Conservation (phyloP, 2,329 filamentous ascomycete genomes). For the Fusarium ambrosium region DNA sequence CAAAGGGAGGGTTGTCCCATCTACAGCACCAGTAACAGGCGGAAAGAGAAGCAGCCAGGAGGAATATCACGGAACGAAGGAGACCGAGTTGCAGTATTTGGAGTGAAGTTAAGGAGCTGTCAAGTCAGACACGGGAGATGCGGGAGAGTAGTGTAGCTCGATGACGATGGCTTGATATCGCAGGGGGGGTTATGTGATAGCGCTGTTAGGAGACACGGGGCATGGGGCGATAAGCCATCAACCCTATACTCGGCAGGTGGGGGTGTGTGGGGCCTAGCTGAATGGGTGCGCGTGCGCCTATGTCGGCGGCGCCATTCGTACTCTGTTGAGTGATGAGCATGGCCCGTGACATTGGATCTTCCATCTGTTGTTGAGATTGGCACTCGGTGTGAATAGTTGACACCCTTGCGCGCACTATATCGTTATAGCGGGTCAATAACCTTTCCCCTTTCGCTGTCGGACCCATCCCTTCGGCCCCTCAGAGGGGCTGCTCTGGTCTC, state of each 20-base stretch:
- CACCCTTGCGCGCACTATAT: background rate
- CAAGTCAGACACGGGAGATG: conserved; percentile 14
- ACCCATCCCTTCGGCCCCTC: conserved; percentile 24
- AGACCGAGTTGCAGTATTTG: background rate
- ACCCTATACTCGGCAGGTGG: conserved; percentile 36
- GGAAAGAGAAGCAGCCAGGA: background rate
- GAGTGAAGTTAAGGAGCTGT: conserved; percentile 13
- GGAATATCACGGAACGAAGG: background rate
- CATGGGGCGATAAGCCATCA: conserved; percentile 35
- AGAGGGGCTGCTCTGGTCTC: background rate
- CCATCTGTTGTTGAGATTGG: conserved; percentile 15
- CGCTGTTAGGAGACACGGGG: conserved; percentile 4
- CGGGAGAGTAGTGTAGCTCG: conserved; percentile 26
- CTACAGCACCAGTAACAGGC: conserved; percentile 11
- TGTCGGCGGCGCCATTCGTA: conserved; percentile 12
- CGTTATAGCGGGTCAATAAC: conserved; percentile 17
- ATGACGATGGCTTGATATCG: conserved; percentile 44
- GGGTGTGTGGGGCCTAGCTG: conserved; percentile 28
- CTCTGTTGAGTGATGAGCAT: conserved; percentile 5
- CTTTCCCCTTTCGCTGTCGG: conserved; percentile 13
- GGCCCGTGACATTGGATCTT: conserved; percentile 23
- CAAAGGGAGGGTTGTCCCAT: conserved; percentile 22
- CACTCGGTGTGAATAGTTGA: conserved; percentile 17
- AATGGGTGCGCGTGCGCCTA: conserved; percentile 25
- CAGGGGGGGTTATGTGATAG: conserved; percentile 30